Evolutionary conservation across 176 grass and related monocot genomes (phyloP).

Genomic region (Pontederia crassipes): DNA sequence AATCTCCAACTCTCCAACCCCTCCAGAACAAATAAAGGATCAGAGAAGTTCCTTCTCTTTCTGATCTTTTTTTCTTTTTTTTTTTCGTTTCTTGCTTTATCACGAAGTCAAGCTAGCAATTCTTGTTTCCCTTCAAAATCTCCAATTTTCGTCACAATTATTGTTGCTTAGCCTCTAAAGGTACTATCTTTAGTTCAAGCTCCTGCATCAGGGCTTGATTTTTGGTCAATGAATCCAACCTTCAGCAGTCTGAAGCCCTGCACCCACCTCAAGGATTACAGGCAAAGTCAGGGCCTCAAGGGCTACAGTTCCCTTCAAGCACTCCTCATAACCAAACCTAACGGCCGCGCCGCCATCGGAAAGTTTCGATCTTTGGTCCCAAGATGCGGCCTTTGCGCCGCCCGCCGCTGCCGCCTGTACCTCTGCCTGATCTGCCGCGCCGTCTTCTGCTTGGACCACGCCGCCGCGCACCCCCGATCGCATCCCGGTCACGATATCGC

Average conservation of each 20-base stretch:
- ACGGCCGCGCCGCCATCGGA: constrained; percentile 4
- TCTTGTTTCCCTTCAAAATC: not conserved
- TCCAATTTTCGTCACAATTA: not conserved
- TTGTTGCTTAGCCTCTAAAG: not conserved
- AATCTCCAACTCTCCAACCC: too few relatives aligned
- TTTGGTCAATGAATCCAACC: not conserved
- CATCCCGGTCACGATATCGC: constrained; percentile 18
- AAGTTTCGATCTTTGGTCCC: constrained; percentile 10
- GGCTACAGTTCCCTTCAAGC: constrained; percentile 16
- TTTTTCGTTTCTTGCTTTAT: not conserved
- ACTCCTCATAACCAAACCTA: constrained; percentile 6
- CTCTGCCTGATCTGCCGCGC: constrained; percentile 18
- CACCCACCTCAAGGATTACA: constrained; percentile 21
- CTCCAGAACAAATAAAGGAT: too few relatives aligned
- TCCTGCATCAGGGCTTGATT: not conserved
- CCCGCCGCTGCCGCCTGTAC: constrained; percentile 1
- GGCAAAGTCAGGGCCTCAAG: not conserved
- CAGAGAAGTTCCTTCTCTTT: too few relatives aligned
- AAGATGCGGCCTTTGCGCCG: not conserved
- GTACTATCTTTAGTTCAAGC: not conserved
- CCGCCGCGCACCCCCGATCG: not conserved
- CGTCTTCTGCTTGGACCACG: constrained; percentile 13
- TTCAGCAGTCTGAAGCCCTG: constrained; percentile 12
- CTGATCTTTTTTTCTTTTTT: too few relatives aligned
- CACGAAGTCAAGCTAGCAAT: not conserved